Evolutionary conservation across 1,284 basidiomycete genomes (phyloP), one percentile per base, ranked within the genome.

Genomic region (Puccinia novopanici): DNA sequence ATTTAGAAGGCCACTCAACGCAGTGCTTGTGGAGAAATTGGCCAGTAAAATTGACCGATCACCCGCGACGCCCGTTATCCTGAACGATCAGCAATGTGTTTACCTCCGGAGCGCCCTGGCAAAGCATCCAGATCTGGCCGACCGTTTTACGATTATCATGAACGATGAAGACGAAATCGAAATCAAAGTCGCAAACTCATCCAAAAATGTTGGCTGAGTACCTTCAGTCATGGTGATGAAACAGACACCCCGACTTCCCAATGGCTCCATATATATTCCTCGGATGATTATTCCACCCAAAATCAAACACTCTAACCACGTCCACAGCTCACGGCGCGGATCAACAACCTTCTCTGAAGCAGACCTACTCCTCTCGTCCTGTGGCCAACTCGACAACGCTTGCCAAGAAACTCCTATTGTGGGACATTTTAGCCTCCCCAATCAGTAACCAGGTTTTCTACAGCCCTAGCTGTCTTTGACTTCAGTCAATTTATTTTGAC

Each of bases 1-100:
- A 9, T 84, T 82, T 8, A 72, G 81, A 24, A 67, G 83, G 27
- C 75, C 81, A 0, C 75, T 84, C 13, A 73, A 81, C 40, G 63
- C 80, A 2, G 40, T 75, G 42, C 80, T 81, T 2, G 54, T 71
- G 6, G 77, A 81, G 5, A 81, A 75, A 70, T 59, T 84, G 3
- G 77, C 77, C 30, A 82, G 68, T 59, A 72, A 83, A 34, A 80
- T 82, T 5, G 79, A 82, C 40, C 68, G 57, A 40, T 70, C 59
- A 30, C 22, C 57, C 34, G 73, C 72, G n/a, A 10, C 30, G 2
- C 13, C 71, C n/a, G 48, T 79, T 30, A 37, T 72, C 17, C 67
- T 79, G 34, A 81, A 68, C n/a, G 75, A 81, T 10, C 77, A 79
- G 42, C 80, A 77, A 55, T 68, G 67, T 24, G 61, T 63, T 13